A percentile compares a stretch with the other conserved stretches of the same genome.
phyloP scores from a whole-genome alignment of 371 early-diverging fungal genomes.

The Apophysomyces elegans region DNA sequence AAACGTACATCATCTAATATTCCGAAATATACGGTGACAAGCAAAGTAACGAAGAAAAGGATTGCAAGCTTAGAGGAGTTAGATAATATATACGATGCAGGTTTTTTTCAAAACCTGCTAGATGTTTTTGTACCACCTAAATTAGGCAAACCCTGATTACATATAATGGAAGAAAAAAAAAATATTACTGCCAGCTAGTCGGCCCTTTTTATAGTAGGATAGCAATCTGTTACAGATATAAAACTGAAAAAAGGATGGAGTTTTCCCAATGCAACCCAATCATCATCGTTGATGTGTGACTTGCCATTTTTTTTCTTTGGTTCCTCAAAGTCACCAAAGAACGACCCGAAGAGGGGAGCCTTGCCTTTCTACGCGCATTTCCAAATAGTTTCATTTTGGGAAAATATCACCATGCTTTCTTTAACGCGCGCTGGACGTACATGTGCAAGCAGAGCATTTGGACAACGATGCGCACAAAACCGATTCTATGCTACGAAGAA shows the following conservation, averaged over 20 bases:
- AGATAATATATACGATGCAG: slow-evolving; percentile 69
- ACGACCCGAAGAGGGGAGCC: too few relatives aligned
- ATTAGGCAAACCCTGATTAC: slow-evolving; percentile 5
- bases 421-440: slow-evolving; percentile 2
- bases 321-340: too few relatives aligned
- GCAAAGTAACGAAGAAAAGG: slow-evolving; percentile 28
- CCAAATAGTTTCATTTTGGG: too few relatives aligned
- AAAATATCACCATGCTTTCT: background rate
- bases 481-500: slow-evolving; percentile 41
- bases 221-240: too few relatives aligned
- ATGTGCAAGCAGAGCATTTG: background rate
- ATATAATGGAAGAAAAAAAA: too few relatives aligned
- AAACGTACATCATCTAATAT: slow-evolving; percentile 2
- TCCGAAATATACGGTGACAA: background rate
- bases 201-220: too few relatives aligned
- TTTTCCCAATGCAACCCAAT: too few relatives aligned
- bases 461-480: background rate
- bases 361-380: too few relatives aligned
- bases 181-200: too few relatives aligned
- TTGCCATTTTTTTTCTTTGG: too few relatives aligned
- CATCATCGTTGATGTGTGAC: too few relatives aligned
- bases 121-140: slow-evolving; percentile 41
- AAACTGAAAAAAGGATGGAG: too few relatives aligned
- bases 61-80: slow-evolving; percentile 58
- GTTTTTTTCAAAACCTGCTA: slow-evolving; percentile 55